A percentile compares a stretch with the other conserved stretches of the same genome.
Conservation (phyloP, 805 yeast genomes). For the Hyphopichia homilentoma region DNA sequence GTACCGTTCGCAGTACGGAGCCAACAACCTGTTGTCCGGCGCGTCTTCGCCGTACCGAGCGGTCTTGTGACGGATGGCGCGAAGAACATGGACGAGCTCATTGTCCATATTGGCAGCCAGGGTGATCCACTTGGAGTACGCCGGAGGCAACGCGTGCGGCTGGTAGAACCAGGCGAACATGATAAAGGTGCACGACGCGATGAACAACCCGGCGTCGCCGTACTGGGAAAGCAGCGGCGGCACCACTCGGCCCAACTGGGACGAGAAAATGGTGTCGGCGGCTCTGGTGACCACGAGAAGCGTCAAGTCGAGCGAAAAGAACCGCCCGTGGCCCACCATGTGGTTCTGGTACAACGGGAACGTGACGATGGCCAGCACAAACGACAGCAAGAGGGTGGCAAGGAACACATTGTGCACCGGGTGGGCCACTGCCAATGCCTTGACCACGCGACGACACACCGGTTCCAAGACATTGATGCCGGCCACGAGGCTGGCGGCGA, state of each 20-base stretch:
- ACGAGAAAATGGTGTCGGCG: constrained; percentile 27
- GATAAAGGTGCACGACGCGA: constrained; percentile 25
- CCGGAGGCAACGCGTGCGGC: constrained; percentile 40
- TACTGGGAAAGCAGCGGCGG: constrained; percentile 7
- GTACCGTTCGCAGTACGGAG: constrained; percentile 25
- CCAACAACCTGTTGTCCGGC: constrained; percentile 21
- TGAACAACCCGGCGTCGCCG: constrained; percentile 29
- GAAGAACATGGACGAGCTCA: constrained; percentile 30
- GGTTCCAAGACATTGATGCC: constrained; percentile 29
- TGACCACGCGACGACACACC: constrained; percentile 9
- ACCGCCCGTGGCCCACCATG: constrained; percentile 24
- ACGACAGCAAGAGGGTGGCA: constrained; percentile 22
- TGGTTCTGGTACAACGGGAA: constrained; percentile 33
- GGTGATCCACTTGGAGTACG: constrained; percentile 46
- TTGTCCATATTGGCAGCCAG: constrained; percentile 46
- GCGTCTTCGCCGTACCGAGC: constrained; percentile 33
- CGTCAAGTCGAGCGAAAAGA: constrained; percentile 33
- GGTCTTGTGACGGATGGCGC: constrained; percentile 24
- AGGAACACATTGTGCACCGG: constrained; percentile 6
- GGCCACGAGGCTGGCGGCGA: constrained; percentile 29
- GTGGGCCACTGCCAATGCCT: constrained; percentile 1
- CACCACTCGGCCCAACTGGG: constrained; percentile 10
- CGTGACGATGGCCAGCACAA: constrained; percentile 21
- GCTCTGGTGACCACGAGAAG: constrained; percentile 34
- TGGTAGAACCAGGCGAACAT: constrained; percentile 37